These are phyloP conservation scores for Colletotrichum ledebouriae DNA, from an alignment of 2,329 filamentous ascomycete species.

Conservation along the genomic window DNA sequence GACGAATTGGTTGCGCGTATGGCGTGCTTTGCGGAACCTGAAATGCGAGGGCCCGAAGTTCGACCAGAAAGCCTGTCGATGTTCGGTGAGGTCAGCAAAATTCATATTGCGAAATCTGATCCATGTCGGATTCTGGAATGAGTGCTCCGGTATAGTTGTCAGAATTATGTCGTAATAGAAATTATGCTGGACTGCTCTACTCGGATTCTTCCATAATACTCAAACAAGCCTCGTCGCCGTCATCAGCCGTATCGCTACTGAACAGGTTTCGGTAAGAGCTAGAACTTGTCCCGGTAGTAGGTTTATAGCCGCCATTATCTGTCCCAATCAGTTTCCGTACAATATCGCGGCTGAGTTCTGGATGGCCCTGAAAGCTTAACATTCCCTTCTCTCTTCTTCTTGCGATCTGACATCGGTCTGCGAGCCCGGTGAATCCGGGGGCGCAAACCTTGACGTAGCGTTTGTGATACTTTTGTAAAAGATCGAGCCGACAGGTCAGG, in stretches of 20 bases:
- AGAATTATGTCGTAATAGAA: background rate
- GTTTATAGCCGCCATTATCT: too few species aligned
- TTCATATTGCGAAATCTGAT: background rate
- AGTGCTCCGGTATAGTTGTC: too few species aligned
- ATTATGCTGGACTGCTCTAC: too few species aligned
- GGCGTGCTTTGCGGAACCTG: slow-evolving; percentile 8
- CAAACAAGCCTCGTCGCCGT: background rate
- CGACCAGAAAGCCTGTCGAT: background rate
- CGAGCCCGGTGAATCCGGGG: background rate
- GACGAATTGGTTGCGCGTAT: slow-evolving; percentile 23
- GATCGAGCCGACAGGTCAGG: background rate
- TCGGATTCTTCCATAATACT: background rate
- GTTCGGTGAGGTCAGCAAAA: slow-evolving; percentile 1
- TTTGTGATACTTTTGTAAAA: slow-evolving; percentile 4
- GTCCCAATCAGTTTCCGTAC: background rate
- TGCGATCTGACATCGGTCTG: background rate
- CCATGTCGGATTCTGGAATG: too few species aligned
- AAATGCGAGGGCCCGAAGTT: background rate
- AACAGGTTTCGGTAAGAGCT: background rate
- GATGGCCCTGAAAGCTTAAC: background rate
- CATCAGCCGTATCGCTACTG: background rate
- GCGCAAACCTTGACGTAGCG: background rate
- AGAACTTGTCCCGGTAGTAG: too few species aligned
- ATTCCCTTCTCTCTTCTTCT: background rate
- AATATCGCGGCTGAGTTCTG: background rate